Conservation (phyloP, 345 rosid species). For the Leavenworthia alabamica region DNA sequence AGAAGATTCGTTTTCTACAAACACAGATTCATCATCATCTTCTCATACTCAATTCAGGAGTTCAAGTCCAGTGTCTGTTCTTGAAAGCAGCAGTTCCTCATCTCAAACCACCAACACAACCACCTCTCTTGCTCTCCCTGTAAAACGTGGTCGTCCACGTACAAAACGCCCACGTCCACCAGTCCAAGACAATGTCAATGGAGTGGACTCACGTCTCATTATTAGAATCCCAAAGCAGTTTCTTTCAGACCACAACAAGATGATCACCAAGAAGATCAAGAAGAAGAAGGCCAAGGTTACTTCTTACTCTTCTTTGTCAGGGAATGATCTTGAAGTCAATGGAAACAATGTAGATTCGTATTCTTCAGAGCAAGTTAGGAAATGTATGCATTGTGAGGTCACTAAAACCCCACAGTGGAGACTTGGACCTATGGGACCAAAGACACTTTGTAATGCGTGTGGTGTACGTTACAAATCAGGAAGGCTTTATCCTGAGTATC, state of each 20-base stretch:
- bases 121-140: constrained; percentile 27
- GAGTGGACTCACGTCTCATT: constrained; percentile 33
- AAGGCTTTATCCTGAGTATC: constrained; percentile 92
- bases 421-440: constrained; percentile 97
- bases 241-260: constrained; percentile 54
- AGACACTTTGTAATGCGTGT: constrained; percentile 96
- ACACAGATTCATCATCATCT: constrained; percentile 37
- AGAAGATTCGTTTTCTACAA: constrained; percentile 32
- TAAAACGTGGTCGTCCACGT: constrained; percentile 70
- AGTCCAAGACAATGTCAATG: constrained; percentile 41
- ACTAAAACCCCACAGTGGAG: constrained; percentile 99
- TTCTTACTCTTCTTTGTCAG: constrained; percentile 29
- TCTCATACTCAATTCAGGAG: constrained; percentile 50
- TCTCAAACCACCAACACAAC: constrained; percentile 39
- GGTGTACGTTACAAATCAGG: constrained; percentile 95
- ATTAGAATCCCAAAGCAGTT: constrained; percentile 65
- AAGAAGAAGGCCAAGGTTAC: constrained; percentile 49
- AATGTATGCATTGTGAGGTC: constrained; percentile 91
- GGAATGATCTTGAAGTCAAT: constrained; percentile 31
- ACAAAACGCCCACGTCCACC: constrained; percentile 93
- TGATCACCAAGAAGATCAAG: constrained; percentile 53
- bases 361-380: constrained; percentile 44
- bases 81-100: constrained; percentile 85
- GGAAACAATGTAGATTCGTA: constrained; percentile 31
- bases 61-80: constrained; percentile 83